Conservation (phyloP, 805 yeast genomes). For the Metschnikowia vanudenii region DNA sequence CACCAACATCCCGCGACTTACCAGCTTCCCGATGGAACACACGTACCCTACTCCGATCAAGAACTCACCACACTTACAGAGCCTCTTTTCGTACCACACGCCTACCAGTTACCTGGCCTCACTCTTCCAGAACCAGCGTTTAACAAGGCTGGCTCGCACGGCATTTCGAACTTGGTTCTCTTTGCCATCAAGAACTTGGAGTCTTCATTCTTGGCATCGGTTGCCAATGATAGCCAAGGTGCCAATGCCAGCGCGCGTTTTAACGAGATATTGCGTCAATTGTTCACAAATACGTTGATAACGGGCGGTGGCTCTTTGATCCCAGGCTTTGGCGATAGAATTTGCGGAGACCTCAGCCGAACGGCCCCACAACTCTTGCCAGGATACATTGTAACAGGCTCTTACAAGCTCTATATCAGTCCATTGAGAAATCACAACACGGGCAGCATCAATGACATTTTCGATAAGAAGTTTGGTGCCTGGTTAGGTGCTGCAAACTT, state of each 20-base stretch:
- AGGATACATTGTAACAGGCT: constrained; percentile 35
- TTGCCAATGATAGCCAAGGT: constrained; percentile 21
- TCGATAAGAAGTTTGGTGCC: constrained; percentile 57
- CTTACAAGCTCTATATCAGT: constrained; percentile 21
- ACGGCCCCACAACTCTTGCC: constrained; percentile 47
- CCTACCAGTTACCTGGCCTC: constrained; percentile 43
- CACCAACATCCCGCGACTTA: constrained; percentile 29
- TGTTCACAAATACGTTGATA: constrained; percentile 47
- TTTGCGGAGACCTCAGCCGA: constrained; percentile 53
- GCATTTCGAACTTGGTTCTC: constrained; percentile 42
- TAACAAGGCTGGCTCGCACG: constrained; percentile 48
- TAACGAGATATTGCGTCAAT: constrained; percentile 38
- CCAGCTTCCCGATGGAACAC: constrained; percentile 59
- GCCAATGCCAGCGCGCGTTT: constrained; percentile 32
- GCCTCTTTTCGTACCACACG: constrained; percentile 66
- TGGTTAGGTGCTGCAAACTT: constrained; percentile 77
- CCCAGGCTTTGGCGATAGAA: constrained; percentile 54
- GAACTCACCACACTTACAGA: constrained; percentile 61
- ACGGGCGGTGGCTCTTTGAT: constrained; percentile 61
- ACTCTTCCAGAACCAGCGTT: constrained; percentile 34
- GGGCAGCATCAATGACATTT: constrained; percentile 33
- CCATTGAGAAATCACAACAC: constrained; percentile 26
- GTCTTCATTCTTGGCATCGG: constrained; percentile 28
- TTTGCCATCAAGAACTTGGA: constrained; percentile 38
- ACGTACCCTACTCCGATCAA: constrained; percentile 28